Conservation (phyloP, 1,284 basidiomycete species). For the Tausonia pullulans region DNA sequence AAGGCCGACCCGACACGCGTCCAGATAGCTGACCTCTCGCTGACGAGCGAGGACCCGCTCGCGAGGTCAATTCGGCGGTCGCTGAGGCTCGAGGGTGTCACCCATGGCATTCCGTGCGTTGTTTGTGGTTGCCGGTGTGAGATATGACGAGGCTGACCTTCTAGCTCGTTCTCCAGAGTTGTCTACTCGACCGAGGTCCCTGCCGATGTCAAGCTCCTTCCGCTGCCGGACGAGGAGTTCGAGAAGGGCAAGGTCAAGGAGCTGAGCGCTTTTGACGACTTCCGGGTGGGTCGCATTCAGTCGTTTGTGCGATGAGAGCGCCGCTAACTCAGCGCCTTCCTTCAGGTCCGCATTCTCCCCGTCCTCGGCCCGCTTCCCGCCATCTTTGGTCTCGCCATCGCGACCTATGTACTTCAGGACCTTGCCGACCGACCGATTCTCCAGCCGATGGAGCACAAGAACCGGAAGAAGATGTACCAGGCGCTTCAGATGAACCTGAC, state of each 20-base stretch:
- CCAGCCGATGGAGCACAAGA: constrained; percentile 71
- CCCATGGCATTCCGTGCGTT: constrained; percentile 56
- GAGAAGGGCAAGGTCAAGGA: constrained; percentile 82
- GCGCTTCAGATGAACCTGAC: constrained; percentile 56
- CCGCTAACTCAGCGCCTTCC: neutral
- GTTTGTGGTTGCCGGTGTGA: neutral
- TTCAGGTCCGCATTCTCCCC: constrained; percentile 31
- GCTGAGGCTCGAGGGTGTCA: constrained; percentile 57
- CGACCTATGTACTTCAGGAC: constrained; percentile 74
- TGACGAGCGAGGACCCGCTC: constrained; percentile 88
- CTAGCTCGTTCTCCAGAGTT: constrained; percentile 36
- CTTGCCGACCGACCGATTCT: constrained; percentile 68
- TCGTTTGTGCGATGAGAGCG: neutral
- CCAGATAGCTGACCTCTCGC: constrained; percentile 85
- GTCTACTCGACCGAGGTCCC: constrained; percentile 95
- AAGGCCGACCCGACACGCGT: constrained; percentile 91
- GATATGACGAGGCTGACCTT: neutral
- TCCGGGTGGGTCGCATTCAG: constrained; percentile 56
- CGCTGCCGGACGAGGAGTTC: constrained; percentile 85
- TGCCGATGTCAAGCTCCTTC: constrained; percentile 70
- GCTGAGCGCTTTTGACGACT: constrained; percentile 83
- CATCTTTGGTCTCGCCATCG: constrained; percentile 77
- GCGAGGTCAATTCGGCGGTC: constrained; percentile 78
- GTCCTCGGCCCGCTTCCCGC: constrained; percentile 55
- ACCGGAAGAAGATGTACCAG: constrained; percentile 71